These are phyloP conservation scores for Verticillium isaacii DNA, from an alignment of 2,329 filamentous ascomycete genomes.

Conservation along the genomic window DNA sequence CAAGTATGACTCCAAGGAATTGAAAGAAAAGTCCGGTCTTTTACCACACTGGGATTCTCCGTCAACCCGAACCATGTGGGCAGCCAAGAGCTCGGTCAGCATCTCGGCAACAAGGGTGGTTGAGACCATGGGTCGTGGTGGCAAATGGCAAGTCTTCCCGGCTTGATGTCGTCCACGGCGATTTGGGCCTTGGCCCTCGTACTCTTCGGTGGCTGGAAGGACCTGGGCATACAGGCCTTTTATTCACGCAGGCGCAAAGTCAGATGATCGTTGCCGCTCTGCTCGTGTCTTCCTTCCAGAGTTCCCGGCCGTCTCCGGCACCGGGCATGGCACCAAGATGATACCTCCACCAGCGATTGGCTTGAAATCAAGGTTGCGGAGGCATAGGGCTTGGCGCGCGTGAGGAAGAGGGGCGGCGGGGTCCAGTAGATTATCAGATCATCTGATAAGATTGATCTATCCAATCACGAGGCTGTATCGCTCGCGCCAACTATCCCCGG, in stretches of 20 bases:
- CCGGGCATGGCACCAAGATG: not conserved
- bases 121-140: not conserved
- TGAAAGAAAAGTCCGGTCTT: too few species aligned
- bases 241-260: not conserved
- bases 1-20: not conserved
- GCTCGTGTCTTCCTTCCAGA: not conserved
- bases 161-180: not conserved
- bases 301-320: not conserved
- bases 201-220: not conserved
- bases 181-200: not conserved
- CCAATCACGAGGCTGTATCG: not conserved
- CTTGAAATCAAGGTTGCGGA: not conserved
- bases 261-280: not conserved
- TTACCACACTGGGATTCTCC: too few species aligned
- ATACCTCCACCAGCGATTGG: not conserved
- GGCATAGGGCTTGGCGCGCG: not conserved
- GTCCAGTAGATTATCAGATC: constrained; percentile 1
- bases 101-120: not conserved
- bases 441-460: constrained; percentile 3
- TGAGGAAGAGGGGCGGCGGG: not conserved
- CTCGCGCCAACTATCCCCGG: not conserved
- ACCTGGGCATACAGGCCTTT: not conserved
- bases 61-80: too few species aligned
- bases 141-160: not conserved
- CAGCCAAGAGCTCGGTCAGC: not conserved